Base-by-base conservation (phyloP, 2,329 filamentous ascomycete species). In the Diaporthe sp. region DNA sequence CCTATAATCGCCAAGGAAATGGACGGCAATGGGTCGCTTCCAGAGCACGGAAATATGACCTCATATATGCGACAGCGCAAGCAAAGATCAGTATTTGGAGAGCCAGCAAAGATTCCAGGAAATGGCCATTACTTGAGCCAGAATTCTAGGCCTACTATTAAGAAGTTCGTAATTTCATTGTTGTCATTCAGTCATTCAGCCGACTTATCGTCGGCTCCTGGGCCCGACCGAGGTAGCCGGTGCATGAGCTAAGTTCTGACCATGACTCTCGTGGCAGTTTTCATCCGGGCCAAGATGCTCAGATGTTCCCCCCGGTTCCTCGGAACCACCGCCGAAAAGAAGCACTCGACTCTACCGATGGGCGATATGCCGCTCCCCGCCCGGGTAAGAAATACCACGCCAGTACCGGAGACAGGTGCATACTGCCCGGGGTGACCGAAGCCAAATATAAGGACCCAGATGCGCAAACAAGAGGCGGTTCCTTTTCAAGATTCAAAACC, bases 381-480 rank as follows among this genome's bases (percentile, higher is more conserved):
- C 1, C 10, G 37, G 37, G 8, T 22, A 12, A 12, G 17, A 58
- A 28, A 9, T 22, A 19, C 4, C 2, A 17, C 7, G 28, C 6
- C 53, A 31, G 13, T 1, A 9, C 8, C 17, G 17, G 25, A 34
- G 5, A 8, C 53, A 3, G 6, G 25, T 3, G 15, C 15, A 31
- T 19, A 3, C 2, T 31, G 34, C 25, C 6, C 53, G 7, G 3
- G 15, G 53, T 34, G 8, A 1, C 15, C 53, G 28, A 31, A 9
- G 6, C 15, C 53, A 31, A 34, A 31, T 12, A 1, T 9, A 6
- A 44, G 17, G 13, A 15, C 42, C 49, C 49, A 6, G 13, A 53
- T 13, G 5, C 2, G n/a, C 28, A 12, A 7, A 28, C 1, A n/a
- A 53, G 6, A 1, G n/a, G 4, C 4, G 4, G 4, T 10, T 28